Evolutionary conservation across 116 monocot genomes (phyloP), one percentile per base, ranked within the genome.

Genomic region (Thalassia testudinum): DNA sequence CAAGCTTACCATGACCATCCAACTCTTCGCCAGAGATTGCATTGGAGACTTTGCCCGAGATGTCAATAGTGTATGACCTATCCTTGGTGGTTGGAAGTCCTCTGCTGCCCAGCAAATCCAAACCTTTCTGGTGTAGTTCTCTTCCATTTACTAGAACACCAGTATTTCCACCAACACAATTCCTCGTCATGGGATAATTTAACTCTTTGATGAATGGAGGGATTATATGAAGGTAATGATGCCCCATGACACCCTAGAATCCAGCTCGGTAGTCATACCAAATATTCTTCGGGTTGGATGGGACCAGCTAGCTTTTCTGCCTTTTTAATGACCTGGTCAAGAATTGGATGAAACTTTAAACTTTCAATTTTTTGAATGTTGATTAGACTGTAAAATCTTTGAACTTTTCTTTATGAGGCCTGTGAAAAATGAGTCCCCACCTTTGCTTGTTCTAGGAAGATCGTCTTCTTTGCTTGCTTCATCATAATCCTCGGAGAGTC

Each of bases 201-300:
- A 90, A 90, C 52, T 84, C 90, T 58, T 80, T 73, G 45, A 86
- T 86, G 58, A 74, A 86, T 49, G 86, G 77, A 80, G 89, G 95
- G 63, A 97, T 82, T 66, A 97, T 97, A 38, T 89, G 89, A 42
- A 97, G 74, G 67, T 89, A 97, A n/a, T 73, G 64, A n/a, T 88
- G 73, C 11, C 89, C 88, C 60, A 79, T 82, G 21, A 79, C 72
- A 20, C 95, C 95, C 95, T 89, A 97, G 52, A 97, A 97, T 57
- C 95, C 95, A 66, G 85, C 88, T 66, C 72, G 78, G 38, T 85
- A 85, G 55, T 97, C 95, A 71, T 97, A 97, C 95, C 95, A 88
- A 91, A 69, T 76, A 91, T 8, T 81, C 72, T 51, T 81, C 91
- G 43, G 85, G 74, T 76, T 78, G 70, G 43, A 91, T 72, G 5